phyloP scores from a whole-genome alignment of 176 grass and related monocot species.

The Cenchrus americanus region DNA sequence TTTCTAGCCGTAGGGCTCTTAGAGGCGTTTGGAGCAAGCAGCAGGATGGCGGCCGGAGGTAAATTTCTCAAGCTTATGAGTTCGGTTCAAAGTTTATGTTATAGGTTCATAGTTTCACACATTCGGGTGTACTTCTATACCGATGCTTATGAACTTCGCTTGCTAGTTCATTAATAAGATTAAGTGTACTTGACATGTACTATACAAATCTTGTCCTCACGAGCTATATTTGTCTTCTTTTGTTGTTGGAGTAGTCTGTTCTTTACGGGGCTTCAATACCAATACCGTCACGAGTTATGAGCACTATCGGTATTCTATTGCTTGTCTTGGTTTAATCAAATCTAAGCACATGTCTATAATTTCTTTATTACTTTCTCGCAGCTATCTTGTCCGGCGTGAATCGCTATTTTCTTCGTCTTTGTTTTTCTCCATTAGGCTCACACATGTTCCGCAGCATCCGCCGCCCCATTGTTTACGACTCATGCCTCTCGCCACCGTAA shows the following conservation, averaged over 20 bases:
- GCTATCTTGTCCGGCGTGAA: slow-evolving; percentile 90
- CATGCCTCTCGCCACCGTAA: not conserved
- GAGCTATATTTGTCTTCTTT: slow-evolving; percentile 48
- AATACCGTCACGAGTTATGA: slow-evolving; percentile 88
- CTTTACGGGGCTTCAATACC: slow-evolving; percentile 97
- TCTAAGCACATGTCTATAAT: slow-evolving; percentile 33
- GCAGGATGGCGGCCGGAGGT: slow-evolving; percentile 95
- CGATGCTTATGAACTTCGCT: not conserved
- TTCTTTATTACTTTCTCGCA: slow-evolving; percentile 61
- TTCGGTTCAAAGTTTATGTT: too few species aligned
- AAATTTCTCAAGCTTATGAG: too few species aligned
- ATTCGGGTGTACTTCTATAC: not conserved
- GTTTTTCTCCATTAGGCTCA: slow-evolving; percentile 36
- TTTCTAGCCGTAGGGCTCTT: slow-evolving; percentile 84
- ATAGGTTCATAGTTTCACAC: not conserved
- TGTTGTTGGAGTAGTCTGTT: slow-evolving; percentile 79
- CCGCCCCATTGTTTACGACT: slow-evolving; percentile 2
- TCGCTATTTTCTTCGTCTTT: slow-evolving; percentile 90
- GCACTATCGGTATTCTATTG: slow-evolving; percentile 16
- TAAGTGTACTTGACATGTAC: slow-evolving; percentile 17
- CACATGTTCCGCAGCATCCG: slow-evolving; percentile 21
- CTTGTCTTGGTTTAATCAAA: slow-evolving; percentile 33
- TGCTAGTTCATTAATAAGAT: not conserved
- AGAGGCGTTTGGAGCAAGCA: slow-evolving; percentile 76
- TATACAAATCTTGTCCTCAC: slow-evolving; percentile 32